phyloP scores from a whole-genome alignment of 2,329 filamentous ascomycete genomes.

The Lecanosticta acicola region DNA sequence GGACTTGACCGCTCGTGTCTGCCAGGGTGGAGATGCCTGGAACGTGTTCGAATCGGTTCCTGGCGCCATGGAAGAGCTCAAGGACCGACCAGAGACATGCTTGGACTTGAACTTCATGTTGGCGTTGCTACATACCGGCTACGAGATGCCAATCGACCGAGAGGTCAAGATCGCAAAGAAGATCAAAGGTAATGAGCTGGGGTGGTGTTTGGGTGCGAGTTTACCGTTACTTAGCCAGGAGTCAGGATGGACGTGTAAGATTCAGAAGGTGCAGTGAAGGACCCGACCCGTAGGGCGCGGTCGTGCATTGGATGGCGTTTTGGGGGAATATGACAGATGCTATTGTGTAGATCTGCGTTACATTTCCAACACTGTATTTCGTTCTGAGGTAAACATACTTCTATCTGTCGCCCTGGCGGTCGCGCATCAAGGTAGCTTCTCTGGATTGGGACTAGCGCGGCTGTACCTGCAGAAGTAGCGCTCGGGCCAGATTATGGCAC shows the following conservation, averaged over 20 bases:
- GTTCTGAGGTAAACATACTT: too few species aligned
- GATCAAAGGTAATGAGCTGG: slow-evolving; percentile 92
- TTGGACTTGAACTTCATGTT: slow-evolving; percentile 96
- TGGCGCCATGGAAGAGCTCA: slow-evolving; percentile 72
- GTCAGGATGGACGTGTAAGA: slow-evolving; percentile 28
- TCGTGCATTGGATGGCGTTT: slow-evolving; percentile 10
- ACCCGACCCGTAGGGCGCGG: background rate
- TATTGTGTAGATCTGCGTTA: too few species aligned
- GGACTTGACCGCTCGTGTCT: slow-evolving; percentile 78
- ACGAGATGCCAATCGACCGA: slow-evolving; percentile 94
- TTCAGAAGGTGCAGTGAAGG: slow-evolving; percentile 15
- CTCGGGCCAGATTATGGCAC: too few species aligned
- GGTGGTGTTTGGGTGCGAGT: slow-evolving; percentile 95
- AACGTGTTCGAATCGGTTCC: slow-evolving; percentile 71
- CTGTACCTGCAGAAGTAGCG: too few species aligned
- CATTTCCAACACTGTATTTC: too few species aligned
- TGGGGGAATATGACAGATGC: too few species aligned
- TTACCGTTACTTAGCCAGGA: slow-evolving; percentile 29
- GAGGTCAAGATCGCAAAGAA: slow-evolving; percentile 99
- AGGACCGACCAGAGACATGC: slow-evolving; percentile 81
- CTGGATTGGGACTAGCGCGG: too few species aligned
- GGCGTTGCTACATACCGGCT: slow-evolving; percentile 85
- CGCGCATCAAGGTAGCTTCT: too few species aligned
- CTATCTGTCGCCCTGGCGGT: too few species aligned
- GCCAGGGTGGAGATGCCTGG: slow-evolving; percentile 79